Evolutionary conservation across 2,329 filamentous ascomycete genomes (phyloP), one percentile per base, ranked within the genome.

Genomic region (Juglanconis juglandina): DNA sequence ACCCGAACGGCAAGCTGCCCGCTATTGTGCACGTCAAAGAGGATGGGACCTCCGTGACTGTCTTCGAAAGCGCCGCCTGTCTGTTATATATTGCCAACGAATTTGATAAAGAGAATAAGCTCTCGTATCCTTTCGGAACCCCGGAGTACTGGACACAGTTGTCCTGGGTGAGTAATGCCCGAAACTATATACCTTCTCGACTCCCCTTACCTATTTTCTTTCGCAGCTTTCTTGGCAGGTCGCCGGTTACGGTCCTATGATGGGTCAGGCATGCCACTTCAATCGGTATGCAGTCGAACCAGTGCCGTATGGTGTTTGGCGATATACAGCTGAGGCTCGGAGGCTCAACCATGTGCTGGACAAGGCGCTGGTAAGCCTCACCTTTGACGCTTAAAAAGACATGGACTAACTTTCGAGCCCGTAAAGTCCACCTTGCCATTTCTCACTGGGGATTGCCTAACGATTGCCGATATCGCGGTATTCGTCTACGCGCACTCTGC

Each of bases 31-130:
- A 70, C 49, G 58, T 66, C 34, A 66, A 66, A 34, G 65, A 66
- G 4, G 66, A 68, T 61, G 66, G 65, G 10, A 65, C 63, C 1
- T 60, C 63, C 5, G 63, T 67, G 32, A 67, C 48, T 0, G 61
- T 70, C 5, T 69, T 68, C 24, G 67, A 70, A 44, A 69, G 66
- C 57, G 68, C 57, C 7, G 61, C 68, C 32, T 69, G 66, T 51
- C 58, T 69, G 42, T 58, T 68, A 33, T 69, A 70, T 30, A 59
- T 69, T 3, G 63, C 56, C 8, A 62, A 52, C 55, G 64, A 64
- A 55, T 69, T 68, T 17, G 68, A 68, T 47, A 67, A 65, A 52
- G 64, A 65, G n/a, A 46, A 67, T 51, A 65, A 64, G 61, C 32
- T 69, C 33, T 67, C 64, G 6, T 66, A 66, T 30, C 60, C 63